These are phyloP conservation scores for Sclerotinia nivalis DNA, from an alignment of 2,329 filamentous ascomycete genomes.

Conservation along the genomic window DNA sequence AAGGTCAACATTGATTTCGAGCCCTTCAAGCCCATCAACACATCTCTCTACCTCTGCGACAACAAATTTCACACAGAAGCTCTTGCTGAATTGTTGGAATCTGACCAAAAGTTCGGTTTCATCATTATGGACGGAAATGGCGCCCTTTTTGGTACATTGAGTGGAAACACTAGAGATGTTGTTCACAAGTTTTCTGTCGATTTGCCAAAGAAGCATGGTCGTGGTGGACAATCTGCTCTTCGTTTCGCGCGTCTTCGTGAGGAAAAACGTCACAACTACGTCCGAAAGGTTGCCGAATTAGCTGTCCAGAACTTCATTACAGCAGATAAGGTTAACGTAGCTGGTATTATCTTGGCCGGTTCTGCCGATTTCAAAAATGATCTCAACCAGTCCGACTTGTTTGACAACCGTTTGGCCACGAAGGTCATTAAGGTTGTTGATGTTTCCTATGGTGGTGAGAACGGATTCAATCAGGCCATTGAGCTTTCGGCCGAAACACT, in stretches of 20 bases:
- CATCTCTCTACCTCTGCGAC: constrained; percentile 97
- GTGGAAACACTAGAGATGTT: constrained; percentile 94
- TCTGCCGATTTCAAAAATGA: constrained; percentile 99
- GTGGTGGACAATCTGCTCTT: constrained; percentile 98
- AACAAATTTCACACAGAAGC: constrained; percentile 99
- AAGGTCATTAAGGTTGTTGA: constrained; percentile 99
- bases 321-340: constrained; percentile 96
- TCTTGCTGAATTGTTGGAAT: constrained; percentile 93
- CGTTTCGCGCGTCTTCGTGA: constrained; percentile 99
- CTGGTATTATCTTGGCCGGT: constrained; percentile 90
- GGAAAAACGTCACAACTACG: constrained; percentile 99
- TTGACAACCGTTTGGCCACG: constrained; percentile 83
- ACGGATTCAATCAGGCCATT: constrained; percentile 99
- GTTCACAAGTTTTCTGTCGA: constrained; percentile 99
- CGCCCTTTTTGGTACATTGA: constrained; percentile 92
- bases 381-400: constrained; percentile 95
- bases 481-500: constrained; percentile 93
- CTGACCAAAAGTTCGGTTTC: constrained; percentile 98
- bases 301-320: constrained; percentile 99
- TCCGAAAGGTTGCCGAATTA: constrained; percentile 96
- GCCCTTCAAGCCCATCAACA: constrained; percentile 99
- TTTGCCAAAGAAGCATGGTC: constrained; percentile 98
- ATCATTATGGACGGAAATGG: constrained; percentile 99
- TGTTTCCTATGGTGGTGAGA: constrained; percentile 97
- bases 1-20: constrained; percentile 99